Evolutionary conservation across 805 yeast genomes (phyloP).

Genomic region (Lipomyces japonicus): DNA sequence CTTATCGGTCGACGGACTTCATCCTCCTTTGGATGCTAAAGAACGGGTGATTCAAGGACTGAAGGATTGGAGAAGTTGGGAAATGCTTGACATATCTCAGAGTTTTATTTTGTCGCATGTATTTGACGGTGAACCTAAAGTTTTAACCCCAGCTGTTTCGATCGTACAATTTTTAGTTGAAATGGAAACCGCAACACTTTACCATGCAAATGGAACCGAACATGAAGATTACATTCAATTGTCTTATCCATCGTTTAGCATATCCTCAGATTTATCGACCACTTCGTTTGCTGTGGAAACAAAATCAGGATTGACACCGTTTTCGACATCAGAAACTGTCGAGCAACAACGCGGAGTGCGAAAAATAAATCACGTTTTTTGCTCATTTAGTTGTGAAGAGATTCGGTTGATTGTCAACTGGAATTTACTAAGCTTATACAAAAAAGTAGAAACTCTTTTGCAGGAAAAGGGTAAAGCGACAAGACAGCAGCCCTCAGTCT

Average conservation of each 20-base stretch:
- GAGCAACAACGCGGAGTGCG: not conserved
- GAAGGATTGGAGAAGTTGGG: slow-evolving; percentile 89
- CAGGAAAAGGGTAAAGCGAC: not conserved
- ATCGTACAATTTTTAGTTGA: slow-evolving; percentile 32
- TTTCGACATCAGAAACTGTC: not conserved
- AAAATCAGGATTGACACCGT: not conserved
- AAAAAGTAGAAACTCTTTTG: slow-evolving; percentile 6
- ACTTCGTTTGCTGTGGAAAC: not conserved
- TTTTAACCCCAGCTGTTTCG: slow-evolving; percentile 11
- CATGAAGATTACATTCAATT: slow-evolving; percentile 39
- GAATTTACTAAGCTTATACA: slow-evolving; percentile 9
- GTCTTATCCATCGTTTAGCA: slow-evolving; percentile 34
- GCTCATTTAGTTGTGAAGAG: slow-evolving; percentile 20
- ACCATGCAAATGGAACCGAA: slow-evolving; percentile 33
- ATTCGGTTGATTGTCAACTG: slow-evolving; percentile 12
- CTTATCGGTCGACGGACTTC: slow-evolving; percentile 33
- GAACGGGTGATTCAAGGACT: slow-evolving; percentile 56
- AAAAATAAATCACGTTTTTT: not conserved
- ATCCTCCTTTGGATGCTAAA: slow-evolving; percentile 49
- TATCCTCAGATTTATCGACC: not conserved
- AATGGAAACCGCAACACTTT: slow-evolving; percentile 36
- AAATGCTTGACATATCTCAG: slow-evolving; percentile 59
- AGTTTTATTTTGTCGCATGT: slow-evolving; percentile 53
- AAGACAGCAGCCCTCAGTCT: not conserved
- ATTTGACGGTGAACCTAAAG: slow-evolving; percentile 40